Evolutionary conservation across 176 grass and related monocot species (phyloP), one percentile per base, ranked within the genome.

Genomic region (Cenchrus fungigraminus): DNA sequence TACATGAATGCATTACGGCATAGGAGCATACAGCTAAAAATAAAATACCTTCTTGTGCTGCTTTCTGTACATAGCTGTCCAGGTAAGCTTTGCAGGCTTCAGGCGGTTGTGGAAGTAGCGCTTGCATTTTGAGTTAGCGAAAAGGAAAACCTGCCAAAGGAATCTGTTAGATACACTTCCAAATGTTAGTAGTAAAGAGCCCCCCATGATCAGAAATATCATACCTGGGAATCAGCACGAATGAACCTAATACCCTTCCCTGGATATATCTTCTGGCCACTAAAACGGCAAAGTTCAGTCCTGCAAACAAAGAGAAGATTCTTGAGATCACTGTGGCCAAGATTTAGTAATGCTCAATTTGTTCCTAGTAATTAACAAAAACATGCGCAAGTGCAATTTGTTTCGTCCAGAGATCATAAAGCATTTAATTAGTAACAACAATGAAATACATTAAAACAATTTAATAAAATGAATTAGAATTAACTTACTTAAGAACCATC

Each of bases 241-340:
- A 97, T 89, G 59, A 97, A 97, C 59, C 92, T 73, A 19, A 97
- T 97, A 65, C 95, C 95, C 78, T 97, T 97, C 71, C 95, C 95
- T 49, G 92, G 95, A 62, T 97, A 97, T 80, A 97, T 97, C 92
- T 94, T 97, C 71, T 83, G 85, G 15, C 95, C 92, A 46, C 95
- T 97, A 75, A 97, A 97, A 87, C 90, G 92, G 90, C 95, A 97
- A 61, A 97, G 95, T n/a, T 97, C 95, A 8, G 95, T 97, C 90
- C 95, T 97, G 68, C 43, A 65, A 54, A 42, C 12, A 46, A 68
- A 88, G 64, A 11, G 72, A 12, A 65, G 63, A 20, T 10, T 45
- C 68, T 22, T 75, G 6, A 71, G 9, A 65, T 43, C 37, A 78
- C 16, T 40, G 9, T 2, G 1, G 11, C n/a, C 32, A 68, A 69